phyloP scores from a whole-genome alignment of 2,329 filamentous ascomycete genomes.

The Hypoxylon sp. region DNA sequence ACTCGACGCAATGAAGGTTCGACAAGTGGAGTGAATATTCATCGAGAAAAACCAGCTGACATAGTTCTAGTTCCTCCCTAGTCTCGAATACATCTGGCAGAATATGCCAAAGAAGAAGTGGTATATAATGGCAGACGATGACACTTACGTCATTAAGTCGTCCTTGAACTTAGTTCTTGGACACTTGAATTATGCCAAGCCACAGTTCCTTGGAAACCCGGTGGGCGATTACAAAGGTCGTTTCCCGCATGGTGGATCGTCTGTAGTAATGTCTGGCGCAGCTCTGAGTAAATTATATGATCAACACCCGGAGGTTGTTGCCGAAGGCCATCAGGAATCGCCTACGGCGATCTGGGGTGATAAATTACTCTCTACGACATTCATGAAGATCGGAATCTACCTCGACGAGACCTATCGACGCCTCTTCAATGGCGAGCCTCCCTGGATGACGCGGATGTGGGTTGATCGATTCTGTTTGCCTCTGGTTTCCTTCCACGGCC shows the following conservation, averaged over 20 bases:
- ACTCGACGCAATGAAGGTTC: constrained; percentile 57
- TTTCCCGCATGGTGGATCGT: constrained; percentile 72
- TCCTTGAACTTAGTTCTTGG: constrained; percentile 65
- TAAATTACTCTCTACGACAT: constrained; percentile 66
- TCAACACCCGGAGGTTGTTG: constrained; percentile 59
- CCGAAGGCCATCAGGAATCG: constrained; percentile 63
- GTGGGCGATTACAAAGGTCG: constrained; percentile 69
- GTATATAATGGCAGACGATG: constrained; percentile 72
- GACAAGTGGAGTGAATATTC: constrained; percentile 13
- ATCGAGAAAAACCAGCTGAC: constrained; percentile 28
- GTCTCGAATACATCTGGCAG: constrained; percentile 67
- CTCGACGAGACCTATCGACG: constrained; percentile 69
- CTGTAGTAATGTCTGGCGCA: constrained; percentile 66
- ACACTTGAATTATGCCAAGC: constrained; percentile 63
- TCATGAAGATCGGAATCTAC: constrained; percentile 69
- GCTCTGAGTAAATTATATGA: constrained; percentile 65
- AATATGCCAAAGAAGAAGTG: constrained; percentile 69
- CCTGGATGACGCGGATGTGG: constrained; percentile 64
- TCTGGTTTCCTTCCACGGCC: constrained; percentile 68
- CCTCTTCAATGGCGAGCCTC: constrained; percentile 70
- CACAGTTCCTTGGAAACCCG: constrained; percentile 70
- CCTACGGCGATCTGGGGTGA: constrained; percentile 69
- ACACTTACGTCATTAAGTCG: constrained; percentile 68
- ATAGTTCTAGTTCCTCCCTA: constrained; percentile 65
- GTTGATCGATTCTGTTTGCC: constrained; percentile 68